Base-by-base conservation (phyloP, 495 filamentous ascomycete genomes). In the Glarea lozoyensis region DNA sequence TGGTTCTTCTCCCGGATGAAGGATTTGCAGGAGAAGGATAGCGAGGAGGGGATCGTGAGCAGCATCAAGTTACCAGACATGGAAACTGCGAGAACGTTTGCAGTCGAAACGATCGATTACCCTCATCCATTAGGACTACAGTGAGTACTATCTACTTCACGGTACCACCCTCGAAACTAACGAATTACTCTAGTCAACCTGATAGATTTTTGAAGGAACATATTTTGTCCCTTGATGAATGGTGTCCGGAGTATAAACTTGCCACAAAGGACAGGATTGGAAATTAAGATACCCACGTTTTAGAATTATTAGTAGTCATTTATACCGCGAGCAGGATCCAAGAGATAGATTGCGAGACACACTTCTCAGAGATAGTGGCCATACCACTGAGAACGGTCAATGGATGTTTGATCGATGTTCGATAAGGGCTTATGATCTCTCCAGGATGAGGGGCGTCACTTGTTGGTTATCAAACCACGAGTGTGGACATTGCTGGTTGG, bases 61-160 rank as follows among this genome's bases (percentile, higher is more conserved):
- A 29, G 43, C 12, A 47, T 52, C 16, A 48, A 53, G 10, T 37
- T 54, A 7, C 51, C 51, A 4, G 34, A 24, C 16, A 41, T 46
- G 39, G 51, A 54, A 30, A 40, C 50, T 34, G 51, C 51, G 27
- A 43, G 46, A n/a, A 50, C 37, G 1, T 54, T 54, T 42, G 43
- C 46, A 0, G 51, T 54, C 12, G 51, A 54, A 21, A 46, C 51
- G 30, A 54, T 54, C 19, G 42, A 47, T 25, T 50, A 46, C 41
- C 42, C 42, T 3, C 34, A 32, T 37, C 51, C 51, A 10, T 19
- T 54, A 21, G 51, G 51, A 16, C 31, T 49, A 34, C 46, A 53
- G 49, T 48, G 44, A 40, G 43, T 43, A 20, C 42, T 25, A 18
- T 10, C 12, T 17, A 13, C 30, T 15, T 5, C 9, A 16, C 10